Conservation (phyloP, 768 basidiomycete species). For the Lactarius tabidus region DNA sequence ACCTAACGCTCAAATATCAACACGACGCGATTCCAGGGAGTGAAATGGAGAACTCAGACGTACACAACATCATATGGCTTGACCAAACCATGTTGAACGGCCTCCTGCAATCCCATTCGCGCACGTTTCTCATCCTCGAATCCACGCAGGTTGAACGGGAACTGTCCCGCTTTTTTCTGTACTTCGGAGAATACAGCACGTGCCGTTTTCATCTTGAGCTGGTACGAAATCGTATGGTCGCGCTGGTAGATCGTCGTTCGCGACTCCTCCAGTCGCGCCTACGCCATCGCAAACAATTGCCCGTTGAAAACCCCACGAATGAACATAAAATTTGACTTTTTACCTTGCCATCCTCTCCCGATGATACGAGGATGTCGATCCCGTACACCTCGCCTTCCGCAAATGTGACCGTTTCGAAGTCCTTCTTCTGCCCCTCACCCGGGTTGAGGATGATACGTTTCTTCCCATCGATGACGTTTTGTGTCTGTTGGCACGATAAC, state of each 20-base stretch:
- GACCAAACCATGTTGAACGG: conserved; percentile 89
- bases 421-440: conserved; percentile 74
- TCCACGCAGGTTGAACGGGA: conserved; percentile 94
- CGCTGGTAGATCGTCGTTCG: conserved; percentile 93
- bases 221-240: conserved; percentile 82
- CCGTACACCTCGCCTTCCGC: conserved; percentile 95
- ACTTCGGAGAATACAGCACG: conserved; percentile 96
- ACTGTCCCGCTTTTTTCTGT: conserved; percentile 95
- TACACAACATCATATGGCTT: conserved; percentile 94
- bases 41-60: conserved; percentile 33
- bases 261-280: conserved; percentile 88
- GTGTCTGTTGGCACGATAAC: conserved; percentile 93
- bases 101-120: conserved; percentile 93
- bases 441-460: conserved; percentile 94
- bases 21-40: background rate
- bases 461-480: conserved; percentile 93
- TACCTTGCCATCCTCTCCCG: conserved; percentile 90
- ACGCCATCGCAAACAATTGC: conserved; percentile 3
- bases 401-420: conserved; percentile 80
- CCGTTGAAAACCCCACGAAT: background rate
- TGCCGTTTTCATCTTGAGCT: conserved; percentile 96
- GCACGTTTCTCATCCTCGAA: conserved; percentile 96
- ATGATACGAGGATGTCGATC: conserved; percentile 85
- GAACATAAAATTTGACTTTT: conserved; percentile 8
- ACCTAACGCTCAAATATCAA: conserved; percentile 42